phyloP scores from a whole-genome alignment of 306 rosid species.

The Vigna reflexopilosa region DNA sequence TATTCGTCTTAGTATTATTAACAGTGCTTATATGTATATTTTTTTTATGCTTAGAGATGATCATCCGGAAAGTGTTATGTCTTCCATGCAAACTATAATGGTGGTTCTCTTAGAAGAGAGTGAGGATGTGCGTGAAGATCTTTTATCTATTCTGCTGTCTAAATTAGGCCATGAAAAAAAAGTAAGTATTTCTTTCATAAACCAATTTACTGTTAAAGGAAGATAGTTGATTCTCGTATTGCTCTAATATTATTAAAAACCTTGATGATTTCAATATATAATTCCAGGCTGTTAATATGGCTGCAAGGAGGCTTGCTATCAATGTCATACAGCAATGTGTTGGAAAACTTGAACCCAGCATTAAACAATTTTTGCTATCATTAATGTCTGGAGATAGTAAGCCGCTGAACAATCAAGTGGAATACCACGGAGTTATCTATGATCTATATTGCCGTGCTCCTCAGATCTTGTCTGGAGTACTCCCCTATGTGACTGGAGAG shows the following conservation, averaged over 20 bases:
- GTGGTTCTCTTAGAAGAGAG: conserved; percentile 94
- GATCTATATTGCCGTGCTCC: conserved; percentile 95
- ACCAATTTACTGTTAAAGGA: conserved; percentile 33
- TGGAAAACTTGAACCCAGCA: conserved; percentile 88
- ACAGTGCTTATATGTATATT: conserved; percentile 7
- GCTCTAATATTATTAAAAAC: conserved; percentile 18
- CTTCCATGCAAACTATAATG: conserved; percentile 96
- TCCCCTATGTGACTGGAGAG: conserved; percentile 91
- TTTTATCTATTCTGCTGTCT: conserved; percentile 71
- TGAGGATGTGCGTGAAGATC: conserved; percentile 83
- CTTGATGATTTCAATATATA: conserved; percentile 34
- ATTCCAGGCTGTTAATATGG: conserved; percentile 79
- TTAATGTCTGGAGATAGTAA: conserved; percentile 87
- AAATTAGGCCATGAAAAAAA: conserved; percentile 78
- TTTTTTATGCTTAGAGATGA: conserved; percentile 75
- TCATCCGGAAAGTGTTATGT: conserved; percentile 90
- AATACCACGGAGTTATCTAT: conserved; percentile 84
- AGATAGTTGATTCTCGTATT: conserved; percentile 32
- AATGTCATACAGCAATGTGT: conserved; percentile 84
- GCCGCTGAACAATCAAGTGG: conserved; percentile 62
- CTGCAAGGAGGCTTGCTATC: conserved; percentile 99
- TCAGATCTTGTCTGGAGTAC: conserved; percentile 79
- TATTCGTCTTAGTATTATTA: conserved; percentile 23
- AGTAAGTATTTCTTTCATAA: conserved; percentile 58
- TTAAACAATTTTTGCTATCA: conserved; percentile 84